Conservation (phyloP, 2,329 filamentous ascomycete genomes). For the Pezicula neosporulosa region DNA sequence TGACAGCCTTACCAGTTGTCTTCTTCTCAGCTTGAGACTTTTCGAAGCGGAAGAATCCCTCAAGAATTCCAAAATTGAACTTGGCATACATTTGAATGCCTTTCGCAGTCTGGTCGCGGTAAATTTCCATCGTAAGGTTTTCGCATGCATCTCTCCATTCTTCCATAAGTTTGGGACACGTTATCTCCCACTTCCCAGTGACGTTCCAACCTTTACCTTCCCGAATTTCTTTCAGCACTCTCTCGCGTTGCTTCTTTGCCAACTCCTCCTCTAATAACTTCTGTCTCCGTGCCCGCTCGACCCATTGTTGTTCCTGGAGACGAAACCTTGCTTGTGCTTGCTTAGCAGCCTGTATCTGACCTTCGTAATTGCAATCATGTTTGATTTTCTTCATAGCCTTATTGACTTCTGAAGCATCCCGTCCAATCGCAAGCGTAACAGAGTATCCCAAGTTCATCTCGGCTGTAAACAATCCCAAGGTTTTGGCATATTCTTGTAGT, state of each 20-base stretch:
- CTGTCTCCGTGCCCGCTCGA: not conserved
- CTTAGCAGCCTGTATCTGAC: no score
- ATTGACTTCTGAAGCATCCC: not conserved
- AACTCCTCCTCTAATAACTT: conserved; percentile 11
- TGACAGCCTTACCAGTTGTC: not conserved
- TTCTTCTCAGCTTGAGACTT: not conserved
- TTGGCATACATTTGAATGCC: conserved; percentile 11
- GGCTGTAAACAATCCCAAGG: conserved; percentile 1
- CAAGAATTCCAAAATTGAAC: conserved; percentile 9
- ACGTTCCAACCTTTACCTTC: conserved; percentile 16
- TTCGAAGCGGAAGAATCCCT: conserved; percentile 11
- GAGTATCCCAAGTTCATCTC: not conserved
- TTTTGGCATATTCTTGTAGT: conserved; percentile 1
- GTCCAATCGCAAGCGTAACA: conserved; percentile 1
- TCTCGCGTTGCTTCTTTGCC: conserved; percentile 14
- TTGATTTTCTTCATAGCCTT: conserved; percentile 5
- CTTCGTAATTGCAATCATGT: no score
- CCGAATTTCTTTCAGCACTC: conserved; percentile 7
- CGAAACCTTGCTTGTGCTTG: no score
- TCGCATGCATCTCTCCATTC: not conserved
- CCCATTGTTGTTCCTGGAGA: not conserved
- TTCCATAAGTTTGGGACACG: conserved; percentile 5
- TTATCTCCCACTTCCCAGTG: conserved; percentile 7
- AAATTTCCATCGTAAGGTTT: conserved; percentile 4
- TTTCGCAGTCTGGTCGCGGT: not conserved